Percentiles rank a stretch among this genome's conserved stretches.
phyloP scores from a whole-genome alignment of 2,329 filamentous ascomycete species.

The Helicocarpus griseus region DNA sequence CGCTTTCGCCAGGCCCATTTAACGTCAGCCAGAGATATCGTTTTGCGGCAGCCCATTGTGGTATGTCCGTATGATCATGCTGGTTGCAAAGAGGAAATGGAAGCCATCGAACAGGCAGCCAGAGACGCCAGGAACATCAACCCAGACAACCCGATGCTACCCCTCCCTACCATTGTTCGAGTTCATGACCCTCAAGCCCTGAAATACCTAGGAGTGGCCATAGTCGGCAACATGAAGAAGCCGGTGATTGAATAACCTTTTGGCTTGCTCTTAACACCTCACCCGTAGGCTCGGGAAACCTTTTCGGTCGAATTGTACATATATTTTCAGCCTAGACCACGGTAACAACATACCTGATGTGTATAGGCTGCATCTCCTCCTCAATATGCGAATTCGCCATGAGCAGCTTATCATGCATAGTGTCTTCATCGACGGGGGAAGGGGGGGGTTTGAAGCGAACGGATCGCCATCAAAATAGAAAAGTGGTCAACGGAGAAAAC shows the following conservation, averaged over 20 bases:
- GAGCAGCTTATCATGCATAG: too few relatives aligned
- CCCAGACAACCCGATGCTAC: constrained; percentile 85
- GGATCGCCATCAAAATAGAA: too few relatives aligned
- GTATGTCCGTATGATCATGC: constrained; percentile 94
- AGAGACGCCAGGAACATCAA: constrained; percentile 85
- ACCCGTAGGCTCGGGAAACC: too few relatives aligned
- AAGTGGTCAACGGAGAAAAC: too few relatives aligned
- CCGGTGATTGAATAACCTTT: constrained; percentile 51
- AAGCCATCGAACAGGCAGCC: constrained; percentile 90
- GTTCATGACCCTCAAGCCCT: constrained; percentile 61
- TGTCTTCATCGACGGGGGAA: too few relatives aligned
- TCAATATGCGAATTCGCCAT: too few relatives aligned
- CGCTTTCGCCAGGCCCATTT: constrained; percentile 60
- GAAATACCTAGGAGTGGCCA: constrained; percentile 50
- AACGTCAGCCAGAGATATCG: constrained; percentile 78
- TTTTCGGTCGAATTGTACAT: too few relatives aligned
- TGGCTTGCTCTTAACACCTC: too few relatives aligned
- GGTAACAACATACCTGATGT: too few relatives aligned
- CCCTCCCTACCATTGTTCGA: constrained; percentile 70
- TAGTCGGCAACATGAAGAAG: constrained; percentile 53
- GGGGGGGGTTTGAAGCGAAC: too few relatives aligned
- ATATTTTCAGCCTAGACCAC: too few relatives aligned
- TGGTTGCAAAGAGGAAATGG: constrained; percentile 96
- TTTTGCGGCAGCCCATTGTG: constrained; percentile 82
- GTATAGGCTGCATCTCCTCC: too few relatives aligned